Evolutionary conservation across 495 filamentous ascomycete genomes (phyloP), one percentile per base, ranked within the genome.

Genomic region (Aspergillus sclerotioniger): DNA sequence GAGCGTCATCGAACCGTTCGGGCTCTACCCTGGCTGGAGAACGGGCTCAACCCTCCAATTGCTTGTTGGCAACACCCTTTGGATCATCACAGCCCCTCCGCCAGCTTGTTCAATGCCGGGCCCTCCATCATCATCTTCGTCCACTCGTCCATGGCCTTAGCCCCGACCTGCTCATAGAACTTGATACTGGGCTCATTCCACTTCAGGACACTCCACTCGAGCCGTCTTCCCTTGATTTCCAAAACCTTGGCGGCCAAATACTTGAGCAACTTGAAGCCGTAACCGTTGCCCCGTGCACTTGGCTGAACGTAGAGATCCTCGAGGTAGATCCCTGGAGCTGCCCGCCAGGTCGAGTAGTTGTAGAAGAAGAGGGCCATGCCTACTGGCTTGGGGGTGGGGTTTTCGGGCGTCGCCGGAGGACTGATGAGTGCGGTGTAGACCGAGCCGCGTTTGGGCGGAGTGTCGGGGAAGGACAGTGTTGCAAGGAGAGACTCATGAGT

Each of bases 171-270:
- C 59, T 79, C 70, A 68, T 98, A 98, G 67, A 98, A 97, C 65
- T 85, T 76, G 71, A 97, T 91, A 62, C 84, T 89, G 41, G 90
- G 89, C 76, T 90, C 83, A 71, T 98, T 97, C 92, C 86, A 84
- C 74, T 87, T 92, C 62, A 98, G 71, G 63, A 96, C 92, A 66
- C 84, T 90, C 94, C 94, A 98, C 74, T 96, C 93, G 56, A 98
- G 70, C 62, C 94, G 81, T 7, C 82, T 80, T 0, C 92, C 92
- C 12, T 82, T 74, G 35, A 92, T 84, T 57, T 79, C 79, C 37
- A 71, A 35, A 52, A 90, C 76, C 51, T 89, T 82, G 71, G 93
- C 88, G 33, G 93, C 93, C 70, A 97, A 74, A 66, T 84, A 84
- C 50, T 82, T 82, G 37, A 98, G 76, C 67, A 98, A 63, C 66